These are phyloP conservation scores for Entomortierella parvispora DNA, from an alignment of 192 early-diverging fungal genomes.

Conservation along the genomic window DNA sequence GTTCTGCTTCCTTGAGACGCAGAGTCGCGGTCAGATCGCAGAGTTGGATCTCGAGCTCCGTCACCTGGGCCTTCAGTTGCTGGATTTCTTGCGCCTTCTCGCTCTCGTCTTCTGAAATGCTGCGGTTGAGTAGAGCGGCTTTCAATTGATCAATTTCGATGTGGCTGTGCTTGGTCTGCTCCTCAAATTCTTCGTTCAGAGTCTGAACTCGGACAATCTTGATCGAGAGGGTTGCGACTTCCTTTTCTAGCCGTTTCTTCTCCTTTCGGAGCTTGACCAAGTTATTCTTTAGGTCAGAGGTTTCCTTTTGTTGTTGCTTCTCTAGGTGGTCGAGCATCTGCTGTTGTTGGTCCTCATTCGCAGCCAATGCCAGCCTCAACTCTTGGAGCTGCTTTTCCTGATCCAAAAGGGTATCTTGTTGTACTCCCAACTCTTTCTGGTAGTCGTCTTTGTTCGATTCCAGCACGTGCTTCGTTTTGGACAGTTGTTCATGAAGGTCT, in stretches of 20 bases:
- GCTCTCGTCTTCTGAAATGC: neutral
- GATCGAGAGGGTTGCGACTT: constrained; percentile 2
- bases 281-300: constrained; percentile 1
- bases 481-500: constrained; percentile 1
- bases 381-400: neutral
- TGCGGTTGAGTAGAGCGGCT: neutral
- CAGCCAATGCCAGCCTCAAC: neutral
- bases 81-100: neutral
- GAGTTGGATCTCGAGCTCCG: constrained; percentile 21
- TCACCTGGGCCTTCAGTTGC: constrained; percentile 7
- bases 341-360: constrained; percentile 1
- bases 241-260: constrained; percentile 14
- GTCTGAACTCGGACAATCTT: constrained; percentile 10
- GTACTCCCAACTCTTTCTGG: neutral
- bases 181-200: constrained; percentile 14
- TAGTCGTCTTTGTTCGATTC: neutral
- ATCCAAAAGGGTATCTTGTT: neutral
- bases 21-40: constrained; percentile 11
- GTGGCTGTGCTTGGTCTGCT: constrained; percentile 2
- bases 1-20: constrained; percentile 25
- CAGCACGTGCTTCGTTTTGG: neutral
- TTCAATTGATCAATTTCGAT: neutral
- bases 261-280: constrained; percentile 16
- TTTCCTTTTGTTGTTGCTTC: constrained; percentile 14
- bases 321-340: constrained; percentile 21